Conservation (phyloP, 1,139 yeast species). For the Scheffersomyces lignicola region DNA sequence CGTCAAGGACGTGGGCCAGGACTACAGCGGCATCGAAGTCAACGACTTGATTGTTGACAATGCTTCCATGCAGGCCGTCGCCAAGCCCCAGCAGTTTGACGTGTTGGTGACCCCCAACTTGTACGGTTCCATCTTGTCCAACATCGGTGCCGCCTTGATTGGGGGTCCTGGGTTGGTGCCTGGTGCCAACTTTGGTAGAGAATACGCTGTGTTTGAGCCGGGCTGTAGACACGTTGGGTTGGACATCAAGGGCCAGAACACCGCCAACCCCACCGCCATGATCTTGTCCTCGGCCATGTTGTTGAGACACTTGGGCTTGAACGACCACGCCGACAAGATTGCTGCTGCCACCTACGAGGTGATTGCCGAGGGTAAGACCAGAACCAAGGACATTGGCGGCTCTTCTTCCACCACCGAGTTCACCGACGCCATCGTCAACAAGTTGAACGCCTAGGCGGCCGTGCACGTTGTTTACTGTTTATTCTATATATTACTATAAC, state of each 20-base stretch:
- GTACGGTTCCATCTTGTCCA: slow-evolving; percentile 95
- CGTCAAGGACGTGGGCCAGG: slow-evolving; percentile 85
- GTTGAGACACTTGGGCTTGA: slow-evolving; percentile 93
- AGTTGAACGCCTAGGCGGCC: slow-evolving; percentile 45
- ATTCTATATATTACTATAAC: neutral
- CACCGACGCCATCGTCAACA: slow-evolving; percentile 77
- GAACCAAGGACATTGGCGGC: slow-evolving; percentile 91
- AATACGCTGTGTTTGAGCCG: slow-evolving; percentile 97
- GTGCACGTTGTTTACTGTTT: slow-evolving; percentile 3
- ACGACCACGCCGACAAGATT: slow-evolving; percentile 79
- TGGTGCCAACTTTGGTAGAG: slow-evolving; percentile 98
- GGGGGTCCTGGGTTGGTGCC: slow-evolving; percentile 99
- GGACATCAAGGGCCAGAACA: slow-evolving; percentile 90
- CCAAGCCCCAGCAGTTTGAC: slow-evolving; percentile 96
- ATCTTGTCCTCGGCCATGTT: slow-evolving; percentile 85
- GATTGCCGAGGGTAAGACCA: slow-evolving; percentile 78
- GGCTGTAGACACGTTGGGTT: slow-evolving; percentile 99
- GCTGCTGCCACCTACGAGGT: slow-evolving; percentile 87
- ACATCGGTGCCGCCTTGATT: slow-evolving; percentile 96
- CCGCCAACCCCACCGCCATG: slow-evolving; percentile 98
- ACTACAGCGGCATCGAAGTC: slow-evolving; percentile 81
- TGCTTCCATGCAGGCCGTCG: slow-evolving; percentile 99
- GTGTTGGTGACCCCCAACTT: slow-evolving; percentile 97
- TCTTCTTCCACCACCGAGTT: slow-evolving; percentile 85
- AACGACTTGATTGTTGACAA: slow-evolving; percentile 97